Conservation (phyloP, 1,139 yeast species). For the Yamadazyma atlantica region DNA sequence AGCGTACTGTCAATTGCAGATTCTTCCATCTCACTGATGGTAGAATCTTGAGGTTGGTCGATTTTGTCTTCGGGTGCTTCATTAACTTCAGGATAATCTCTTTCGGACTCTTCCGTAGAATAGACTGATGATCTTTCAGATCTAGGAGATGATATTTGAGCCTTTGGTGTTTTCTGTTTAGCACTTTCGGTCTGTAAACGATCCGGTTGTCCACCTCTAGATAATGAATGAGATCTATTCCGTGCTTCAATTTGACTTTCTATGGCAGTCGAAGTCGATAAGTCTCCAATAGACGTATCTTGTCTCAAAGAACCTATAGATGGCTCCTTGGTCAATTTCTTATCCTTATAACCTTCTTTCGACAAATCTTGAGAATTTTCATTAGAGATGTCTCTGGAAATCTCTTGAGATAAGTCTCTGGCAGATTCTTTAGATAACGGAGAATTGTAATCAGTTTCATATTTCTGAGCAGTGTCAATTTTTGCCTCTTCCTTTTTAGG, state of each 20-base stretch:
- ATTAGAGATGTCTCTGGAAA: not conserved
- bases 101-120: conserved; percentile 15
- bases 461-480: not conserved
- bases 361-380: not conserved
- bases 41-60: too few species aligned
- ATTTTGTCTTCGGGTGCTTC: too few species aligned
- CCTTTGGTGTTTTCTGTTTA: not conserved
- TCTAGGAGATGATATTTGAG: conserved; percentile 1
- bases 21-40: conserved; percentile 1
- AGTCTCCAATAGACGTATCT: not conserved
- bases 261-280: conserved; percentile 1
- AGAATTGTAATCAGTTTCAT: not conserved
- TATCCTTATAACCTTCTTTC: not conserved
- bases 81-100: not conserved
- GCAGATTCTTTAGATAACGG: not conserved
- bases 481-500: not conserved
- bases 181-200: not conserved
- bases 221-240: not conserved
- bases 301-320: not conserved
- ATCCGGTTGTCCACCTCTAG: not conserved
- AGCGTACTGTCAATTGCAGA: not conserved
- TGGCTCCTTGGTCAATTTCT: not conserved
- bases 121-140: conserved; percentile 22
- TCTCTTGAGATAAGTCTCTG: not conserved
- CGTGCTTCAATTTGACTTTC: not conserved